These are phyloP conservation scores for Collybiopsis luxurians DNA, from an alignment of 768 basidiomycete species.

Conservation along the genomic window DNA sequence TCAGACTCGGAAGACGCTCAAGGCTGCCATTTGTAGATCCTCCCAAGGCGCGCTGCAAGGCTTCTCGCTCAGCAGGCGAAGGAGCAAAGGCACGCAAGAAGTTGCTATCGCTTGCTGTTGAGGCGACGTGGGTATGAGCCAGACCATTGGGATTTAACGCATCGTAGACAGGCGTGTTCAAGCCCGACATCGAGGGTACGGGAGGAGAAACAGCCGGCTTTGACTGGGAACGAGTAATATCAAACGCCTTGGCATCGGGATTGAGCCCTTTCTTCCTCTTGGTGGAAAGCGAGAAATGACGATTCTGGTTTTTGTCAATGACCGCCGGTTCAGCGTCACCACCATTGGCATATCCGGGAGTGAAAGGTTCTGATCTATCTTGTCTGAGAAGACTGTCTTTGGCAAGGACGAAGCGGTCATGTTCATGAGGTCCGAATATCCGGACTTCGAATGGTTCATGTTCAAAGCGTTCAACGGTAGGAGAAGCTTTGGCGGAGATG, in stretches of 20 bases:
- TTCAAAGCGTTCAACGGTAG: conserved; percentile 27
- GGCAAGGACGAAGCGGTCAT: conserved; percentile 18
- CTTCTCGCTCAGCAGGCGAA: conserved; percentile 85
- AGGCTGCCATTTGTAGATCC: conserved; percentile 68
- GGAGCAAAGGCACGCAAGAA: conserved; percentile 83
- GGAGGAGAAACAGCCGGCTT: conserved; percentile 14
- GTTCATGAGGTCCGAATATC: conserved; percentile 25
- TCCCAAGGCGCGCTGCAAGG: conserved; percentile 73
- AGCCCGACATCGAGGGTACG: conserved; percentile 10
- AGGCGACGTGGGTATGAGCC: conserved; percentile 28
- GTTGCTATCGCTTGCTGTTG: conserved; percentile 43
- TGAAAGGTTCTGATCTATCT: conserved; percentile 32
- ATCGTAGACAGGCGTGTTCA: conserved; percentile 37
- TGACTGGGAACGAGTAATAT: conserved; percentile 36
- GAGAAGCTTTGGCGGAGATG: not conserved
- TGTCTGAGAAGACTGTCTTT: conserved; percentile 31
- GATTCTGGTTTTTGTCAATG: conserved; percentile 32
- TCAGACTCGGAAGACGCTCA: conserved; percentile 75
- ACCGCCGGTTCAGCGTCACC: conserved; percentile 14
- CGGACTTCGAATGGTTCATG: conserved; percentile 49
- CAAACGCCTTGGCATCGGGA: conserved; percentile 85
- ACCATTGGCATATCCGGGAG: conserved; percentile 9
- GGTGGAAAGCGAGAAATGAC: conserved; percentile 51
- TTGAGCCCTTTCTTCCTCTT: conserved; percentile 70
- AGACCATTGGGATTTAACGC: conserved; percentile 64